Evolutionary conservation across 1,284 basidiomycete genomes (phyloP), one percentile per base, ranked within the genome.

Genomic region (Coniferiporia weirii): DNA sequence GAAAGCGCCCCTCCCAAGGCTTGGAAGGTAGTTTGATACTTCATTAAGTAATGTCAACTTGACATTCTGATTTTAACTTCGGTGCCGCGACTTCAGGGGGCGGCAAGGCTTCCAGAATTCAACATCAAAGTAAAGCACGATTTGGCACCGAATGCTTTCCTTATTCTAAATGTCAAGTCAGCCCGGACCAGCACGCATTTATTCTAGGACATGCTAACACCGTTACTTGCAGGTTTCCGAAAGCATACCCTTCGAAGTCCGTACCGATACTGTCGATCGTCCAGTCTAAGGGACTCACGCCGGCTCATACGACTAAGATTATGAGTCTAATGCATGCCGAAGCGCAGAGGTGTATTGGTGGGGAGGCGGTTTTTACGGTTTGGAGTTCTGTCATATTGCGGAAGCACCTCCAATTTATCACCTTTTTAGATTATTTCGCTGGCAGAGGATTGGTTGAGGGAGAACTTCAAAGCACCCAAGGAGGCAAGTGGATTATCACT

Each of bases 1-100:
- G 81, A 88, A 66, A 80, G 78, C 61, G 83, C 84, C 43, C 83
- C 87, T n/a, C 83, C 85, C 20, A 89, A 82, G 67, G 89, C 80
- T 58, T 91, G 89, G 89, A 91, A 89, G 80, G 88, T 87, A 52
- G 19, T 72, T 68, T n/a, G 6, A 46, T 19, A 46, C 19, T 46
- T 47, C 17, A 34, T 1, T 19, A n/a, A n/a, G 32, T n/a, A n/a
- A n/a, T n/a, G 36, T 32, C 4, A 27, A 13, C 46, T 22, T 34
- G n/a, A 45, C 44, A 40, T 15, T 40, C 38, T 15, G 38, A 40
- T 10, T 38, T 17, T 15, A 8, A 22, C 34, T 52, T 22, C 36
- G n/a, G 38, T 46, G 17, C 8, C 8, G 38, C 47, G 27, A 13
- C 51, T 17, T 0, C 62, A 91, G 88, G 82, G 80, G 62, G 89